A percentile compares a stretch with the other conserved stretches of the same genome.
Evolutionary conservation across 2,329 filamentous ascomycete species (phyloP).

Genomic region (Fonsecaea pedrosoi): DNA sequence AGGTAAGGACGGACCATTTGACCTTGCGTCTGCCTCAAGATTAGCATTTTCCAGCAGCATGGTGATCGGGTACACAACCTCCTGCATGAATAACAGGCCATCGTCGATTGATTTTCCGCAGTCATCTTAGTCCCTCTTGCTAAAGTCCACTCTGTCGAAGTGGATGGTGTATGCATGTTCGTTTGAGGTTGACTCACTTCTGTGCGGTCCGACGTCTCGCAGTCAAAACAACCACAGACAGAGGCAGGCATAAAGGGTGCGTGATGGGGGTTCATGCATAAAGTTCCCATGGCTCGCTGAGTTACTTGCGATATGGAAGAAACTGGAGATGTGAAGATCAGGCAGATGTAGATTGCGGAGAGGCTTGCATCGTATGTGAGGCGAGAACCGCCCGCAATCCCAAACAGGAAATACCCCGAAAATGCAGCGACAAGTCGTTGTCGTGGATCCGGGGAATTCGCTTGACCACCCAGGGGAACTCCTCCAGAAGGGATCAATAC

Average conservation of each 20-base stretch:
- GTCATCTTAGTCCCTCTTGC: constrained; percentile 1
- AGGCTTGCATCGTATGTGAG: background rate
- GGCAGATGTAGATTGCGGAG: background rate
- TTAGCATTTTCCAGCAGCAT: background rate
- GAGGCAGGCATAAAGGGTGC: constrained; percentile 5
- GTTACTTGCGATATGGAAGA: constrained; percentile 1
- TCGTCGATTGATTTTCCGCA: constrained; percentile 11
- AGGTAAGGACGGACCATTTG: constrained; percentile 19
- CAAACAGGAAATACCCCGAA: constrained; percentile 13
- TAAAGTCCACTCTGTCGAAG: background rate
- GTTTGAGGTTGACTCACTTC: background rate
- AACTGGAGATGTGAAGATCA: background rate
- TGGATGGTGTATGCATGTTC: background rate
- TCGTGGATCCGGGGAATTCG: background rate
- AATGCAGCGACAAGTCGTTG: constrained; percentile 3
- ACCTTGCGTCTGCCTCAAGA: constrained; percentile 17
- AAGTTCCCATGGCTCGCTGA: constrained; percentile 4
- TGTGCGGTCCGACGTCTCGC: background rate
- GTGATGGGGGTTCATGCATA: constrained; percentile 20
- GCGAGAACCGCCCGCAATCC: background rate
- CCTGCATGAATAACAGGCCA: constrained; percentile 17
- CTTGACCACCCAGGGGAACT: background rate
- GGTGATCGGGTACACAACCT: background rate
- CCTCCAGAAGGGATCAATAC: background rate
- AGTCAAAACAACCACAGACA: constrained; percentile 5